A percentile compares a stretch with the other conserved stretches of the same genome.
phyloP scores from a whole-genome alignment of 192 early-diverging fungal genomes.

The Backusella australiensis region DNA sequence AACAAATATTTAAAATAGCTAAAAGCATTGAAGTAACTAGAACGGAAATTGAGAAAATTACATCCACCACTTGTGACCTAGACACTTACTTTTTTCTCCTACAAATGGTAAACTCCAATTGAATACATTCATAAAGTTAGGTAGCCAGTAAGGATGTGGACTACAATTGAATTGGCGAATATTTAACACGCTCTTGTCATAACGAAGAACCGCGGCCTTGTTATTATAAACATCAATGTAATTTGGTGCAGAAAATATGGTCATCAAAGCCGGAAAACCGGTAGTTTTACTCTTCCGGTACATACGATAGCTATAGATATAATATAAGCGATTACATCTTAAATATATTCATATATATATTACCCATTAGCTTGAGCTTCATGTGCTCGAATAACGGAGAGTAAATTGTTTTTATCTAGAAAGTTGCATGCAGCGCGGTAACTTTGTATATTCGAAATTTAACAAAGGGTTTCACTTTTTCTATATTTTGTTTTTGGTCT shows the following conservation, averaged over 20 bases:
- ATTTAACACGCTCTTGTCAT: conserved; percentile 99
- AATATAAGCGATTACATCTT: background rate
- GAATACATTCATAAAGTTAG: conserved; percentile 99
- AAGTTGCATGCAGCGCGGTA: conserved; percentile 91
- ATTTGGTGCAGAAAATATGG: conserved; percentile 97
- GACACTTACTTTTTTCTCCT: conserved; percentile 84
- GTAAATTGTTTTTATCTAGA: conserved; percentile 88
- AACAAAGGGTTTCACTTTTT: background rate
- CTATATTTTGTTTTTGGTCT: background rate
- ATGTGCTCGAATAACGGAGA: conserved; percentile 97
- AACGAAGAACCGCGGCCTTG: conserved; percentile 96
- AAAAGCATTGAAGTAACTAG: conserved; percentile 94
- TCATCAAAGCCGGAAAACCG: conserved; percentile 94
- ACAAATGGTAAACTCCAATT: conserved; percentile 98
- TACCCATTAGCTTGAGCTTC: conserved; percentile 94
- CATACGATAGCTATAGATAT: conserved; percentile 70
- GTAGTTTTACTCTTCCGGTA: conserved; percentile 93
- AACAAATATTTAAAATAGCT: conserved; percentile 91
- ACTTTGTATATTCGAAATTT: conserved; percentile 34
- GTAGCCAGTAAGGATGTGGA: conserved; percentile 97
- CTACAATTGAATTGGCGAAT: conserved; percentile 90
- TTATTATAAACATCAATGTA: conserved; percentile 98
- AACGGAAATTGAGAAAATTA: background rate
- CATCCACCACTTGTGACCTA: background rate
- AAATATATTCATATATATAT: background rate